A percentile compares a stretch with the other conserved stretches of the same genome.
phyloP scores from a whole-genome alignment of 2,329 filamentous ascomycete species.

The Monosporascus cannonballus region DNA sequence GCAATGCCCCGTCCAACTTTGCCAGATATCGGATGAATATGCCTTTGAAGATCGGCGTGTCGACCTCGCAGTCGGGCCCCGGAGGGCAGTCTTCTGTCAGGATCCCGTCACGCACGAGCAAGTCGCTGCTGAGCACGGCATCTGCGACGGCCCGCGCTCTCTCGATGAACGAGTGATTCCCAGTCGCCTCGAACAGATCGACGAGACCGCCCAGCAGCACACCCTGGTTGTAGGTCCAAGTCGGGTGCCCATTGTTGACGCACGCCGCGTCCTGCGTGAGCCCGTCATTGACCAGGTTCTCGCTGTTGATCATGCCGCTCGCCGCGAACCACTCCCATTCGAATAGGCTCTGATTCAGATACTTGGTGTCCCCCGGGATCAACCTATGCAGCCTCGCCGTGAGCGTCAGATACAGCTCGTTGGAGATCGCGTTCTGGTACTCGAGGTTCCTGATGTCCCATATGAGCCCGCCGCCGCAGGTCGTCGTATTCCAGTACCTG shows the following conservation, averaged over 20 bases:
- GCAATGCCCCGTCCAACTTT: slow-evolving; percentile 39
- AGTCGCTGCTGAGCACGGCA: slow-evolving; percentile 25
- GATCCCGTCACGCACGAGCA: slow-evolving; percentile 31
- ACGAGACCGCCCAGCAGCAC: slow-evolving; percentile 53
- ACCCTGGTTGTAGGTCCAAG: slow-evolving; percentile 52
- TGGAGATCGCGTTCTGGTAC: slow-evolving; percentile 38
- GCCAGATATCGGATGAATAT: slow-evolving; percentile 53
- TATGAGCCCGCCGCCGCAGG: slow-evolving; percentile 35
- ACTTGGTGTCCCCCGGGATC: slow-evolving; percentile 27
- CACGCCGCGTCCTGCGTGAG: slow-evolving; percentile 26
- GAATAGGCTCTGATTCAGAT: slow-evolving; percentile 32
- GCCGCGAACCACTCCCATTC: slow-evolving; percentile 39
- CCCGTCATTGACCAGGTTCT: slow-evolving; percentile 37
- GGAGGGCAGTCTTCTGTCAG: slow-evolving; percentile 35
- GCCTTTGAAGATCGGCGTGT: slow-evolving; percentile 54
- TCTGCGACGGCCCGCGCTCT: slow-evolving; percentile 21
- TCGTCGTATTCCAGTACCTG: slow-evolving; percentile 33
- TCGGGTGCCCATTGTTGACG: slow-evolving; percentile 21
- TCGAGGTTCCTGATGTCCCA: slow-evolving; percentile 37
- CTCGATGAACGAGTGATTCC: slow-evolving; percentile 13
- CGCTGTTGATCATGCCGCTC: slow-evolving; percentile 33
- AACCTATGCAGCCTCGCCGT: slow-evolving; percentile 39
- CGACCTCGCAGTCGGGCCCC: slow-evolving; percentile 23
- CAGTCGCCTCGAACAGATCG: slow-evolving; percentile 40
- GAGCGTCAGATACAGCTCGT: slow-evolving; percentile 40